These are phyloP conservation scores for Emergomyces pasteurianus DNA, from an alignment of 2,329 filamentous ascomycete species.

Conservation along the genomic window DNA sequence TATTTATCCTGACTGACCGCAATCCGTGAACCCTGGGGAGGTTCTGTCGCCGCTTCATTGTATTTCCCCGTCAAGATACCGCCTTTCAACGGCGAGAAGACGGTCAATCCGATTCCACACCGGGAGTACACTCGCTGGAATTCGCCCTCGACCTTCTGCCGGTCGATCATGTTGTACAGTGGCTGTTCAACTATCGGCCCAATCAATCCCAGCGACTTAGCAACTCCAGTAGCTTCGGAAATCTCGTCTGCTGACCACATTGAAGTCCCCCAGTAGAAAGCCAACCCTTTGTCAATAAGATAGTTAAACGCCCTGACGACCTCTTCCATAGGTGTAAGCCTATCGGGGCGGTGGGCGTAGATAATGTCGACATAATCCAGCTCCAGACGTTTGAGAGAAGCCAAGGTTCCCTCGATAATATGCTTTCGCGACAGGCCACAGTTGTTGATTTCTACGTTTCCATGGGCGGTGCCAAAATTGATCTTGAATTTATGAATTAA, in stretches of 20 bases:
- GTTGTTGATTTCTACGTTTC: constrained; percentile 54
- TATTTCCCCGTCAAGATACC: constrained; percentile 59
- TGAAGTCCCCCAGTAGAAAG: constrained; percentile 60
- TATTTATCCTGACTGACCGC: constrained; percentile 46
- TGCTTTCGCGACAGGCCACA: constrained; percentile 59
- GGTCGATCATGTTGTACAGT: constrained; percentile 52
- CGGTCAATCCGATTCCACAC: constrained; percentile 50
- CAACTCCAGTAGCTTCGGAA: constrained; percentile 49
- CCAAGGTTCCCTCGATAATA: constrained; percentile 53
- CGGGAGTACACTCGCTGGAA: constrained; percentile 50
- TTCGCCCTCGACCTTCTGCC: constrained; percentile 51
- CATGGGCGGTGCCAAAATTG: constrained; percentile 51
- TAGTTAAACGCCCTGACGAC: constrained; percentile 61
- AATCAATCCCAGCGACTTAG: constrained; percentile 49
- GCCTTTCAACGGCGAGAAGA: constrained; percentile 49
- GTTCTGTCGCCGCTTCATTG: constrained; percentile 43
- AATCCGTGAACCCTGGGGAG: constrained; percentile 47
- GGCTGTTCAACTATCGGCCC: constrained; percentile 46
- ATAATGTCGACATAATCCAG: constrained; percentile 59
- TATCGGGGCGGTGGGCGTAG: constrained; percentile 59
- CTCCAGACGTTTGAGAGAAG: constrained; percentile 49
- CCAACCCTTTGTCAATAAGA: constrained; percentile 55
- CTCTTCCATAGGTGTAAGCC: constrained; percentile 58
- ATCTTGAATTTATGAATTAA: constrained; percentile 28
- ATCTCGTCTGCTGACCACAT: constrained; percentile 60